A percentile compares a stretch with the other conserved stretches of the same genome.
phyloP scores from a whole-genome alignment of 139 green algal genomes.

The Yamagishiella unicocca region DNA sequence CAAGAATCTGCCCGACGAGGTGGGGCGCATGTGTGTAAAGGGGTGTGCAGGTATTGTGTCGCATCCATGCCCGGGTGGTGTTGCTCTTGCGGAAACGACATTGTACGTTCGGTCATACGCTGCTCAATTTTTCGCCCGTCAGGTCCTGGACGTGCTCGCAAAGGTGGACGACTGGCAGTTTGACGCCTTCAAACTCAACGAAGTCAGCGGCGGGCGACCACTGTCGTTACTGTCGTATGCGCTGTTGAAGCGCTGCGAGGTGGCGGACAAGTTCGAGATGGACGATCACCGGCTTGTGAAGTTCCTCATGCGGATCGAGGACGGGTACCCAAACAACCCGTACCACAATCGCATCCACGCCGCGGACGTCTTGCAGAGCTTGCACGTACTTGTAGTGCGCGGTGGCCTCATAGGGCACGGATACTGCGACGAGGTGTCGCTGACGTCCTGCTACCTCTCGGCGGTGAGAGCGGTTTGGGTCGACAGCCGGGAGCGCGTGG shows the following conservation, averaged over 20 bases:
- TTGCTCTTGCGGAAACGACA: too few species aligned
- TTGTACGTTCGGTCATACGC: too few species aligned
- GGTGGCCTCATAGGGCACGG: constrained; percentile 59
- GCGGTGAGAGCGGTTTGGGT: constrained; percentile 43
- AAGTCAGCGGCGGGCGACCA: constrained; percentile 56
- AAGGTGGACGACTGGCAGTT: constrained; percentile 74
- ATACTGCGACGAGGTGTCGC: constrained; percentile 63
- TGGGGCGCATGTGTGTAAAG: background rate
- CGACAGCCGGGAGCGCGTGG: background rate
- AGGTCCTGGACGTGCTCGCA: constrained; percentile 58
- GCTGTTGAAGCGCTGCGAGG: constrained; percentile 57
- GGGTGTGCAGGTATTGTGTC: background rate
- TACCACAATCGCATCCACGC: constrained; percentile 80
- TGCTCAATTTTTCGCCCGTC: background rate
- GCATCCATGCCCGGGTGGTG: too few species aligned
- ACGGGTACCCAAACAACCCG: constrained; percentile 74
- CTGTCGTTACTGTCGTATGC: constrained; percentile 60
- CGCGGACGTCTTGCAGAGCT: constrained; percentile 67
- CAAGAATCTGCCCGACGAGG: constrained; percentile 64
- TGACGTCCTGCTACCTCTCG: constrained; percentile 68
- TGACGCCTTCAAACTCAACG: constrained; percentile 69
- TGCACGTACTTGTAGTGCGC: constrained; percentile 69
- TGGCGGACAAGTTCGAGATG: constrained; percentile 58
- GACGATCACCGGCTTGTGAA: constrained; percentile 62
- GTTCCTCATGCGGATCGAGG: constrained; percentile 69